Base-by-base conservation (phyloP, 1,284 basidiomycete genomes). In the Cerrena zonata region DNA sequence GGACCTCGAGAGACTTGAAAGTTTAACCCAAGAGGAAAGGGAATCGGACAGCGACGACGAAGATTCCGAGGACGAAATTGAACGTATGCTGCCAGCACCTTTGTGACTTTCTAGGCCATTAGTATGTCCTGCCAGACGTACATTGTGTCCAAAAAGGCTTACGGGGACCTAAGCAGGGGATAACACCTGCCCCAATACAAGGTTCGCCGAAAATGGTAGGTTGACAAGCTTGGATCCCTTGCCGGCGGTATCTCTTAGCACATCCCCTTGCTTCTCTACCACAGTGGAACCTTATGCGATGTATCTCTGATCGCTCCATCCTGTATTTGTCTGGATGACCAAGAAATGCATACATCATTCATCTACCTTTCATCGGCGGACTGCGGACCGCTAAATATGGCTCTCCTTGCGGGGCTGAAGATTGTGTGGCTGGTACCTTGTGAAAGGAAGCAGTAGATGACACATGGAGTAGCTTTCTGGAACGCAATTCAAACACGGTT, bases 1-100 rank as follows among this genome's bases (percentile, higher is more conserved):
- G 86, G 78, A 78, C 49, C 71, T 91, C 22, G 78, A 81, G 56
- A 73, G 71, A 45, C 68, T 91, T 19, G 89, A 91, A 68, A 71
- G 65, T 36, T 74, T 77, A 13, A 77, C 79, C 10, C 68, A 61
- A 30, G 67, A 72, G 15, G 59, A 56, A 7, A 53, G 64, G 15
- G 54, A 57, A 3, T 46, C 64, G 4, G 72, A 74, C 48, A 68
- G 66, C 44, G 58, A 60, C 42, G 70, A 70, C 51, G 69, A 70
- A 26, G 68, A 72, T 48, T 65, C 65, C 4, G 64, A 66, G 45
- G 62, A 63, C 36, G 68, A 67, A 54, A 61, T 68, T 18, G 67
- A 69, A 49, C 58, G 58, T 44, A 68, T 68, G 66, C 58, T 64
- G n/a, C 66, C 65, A 5, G 59, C 64, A 1, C 59, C 60, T 13